Base-by-base conservation (phyloP, 2,329 filamentous ascomycete genomes). In the Setomelanomma holmii region DNA sequence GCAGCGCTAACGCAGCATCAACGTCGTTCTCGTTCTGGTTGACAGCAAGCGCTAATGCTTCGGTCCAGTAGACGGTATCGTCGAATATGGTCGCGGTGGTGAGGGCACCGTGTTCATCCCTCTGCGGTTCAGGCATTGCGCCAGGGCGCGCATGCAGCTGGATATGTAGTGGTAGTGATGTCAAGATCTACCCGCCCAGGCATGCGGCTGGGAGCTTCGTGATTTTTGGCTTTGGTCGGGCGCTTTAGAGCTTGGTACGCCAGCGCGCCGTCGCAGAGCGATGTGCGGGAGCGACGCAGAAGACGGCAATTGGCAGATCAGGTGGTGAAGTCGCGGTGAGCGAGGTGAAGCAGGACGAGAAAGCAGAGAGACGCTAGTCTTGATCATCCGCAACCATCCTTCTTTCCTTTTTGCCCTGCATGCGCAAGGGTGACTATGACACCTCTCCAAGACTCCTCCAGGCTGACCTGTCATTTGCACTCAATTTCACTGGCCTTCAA, bases 21-120 rank as follows among this genome's bases (percentile, higher is more conserved):
- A 72, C 21, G 16, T 69, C 59, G 48, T 74, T 69, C 45, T 75
- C 72, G 36, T 51, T 66, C 24, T 72, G 61, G 47, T 51, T 48
- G 1, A 52, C 54, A 1, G 64, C 60, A 11, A 72, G 60, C 21
- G 54, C 45, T 20, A 75, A 60, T 4, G 66, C 72, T 46, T 75
- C 71, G n/a, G 60, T 45, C 7, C 58, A 53, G 47, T 72, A 75
- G 36, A 67, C 47, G 36, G 60, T 58, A 49, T 75, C 63, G 60
- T 74, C 71, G 51, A 75, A 73, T 27, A 75, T 71, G 58, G 66
- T 64, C 27, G 64, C 66, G 5, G 64, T 64, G 43, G 53, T 60
- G 40, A 69, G 61, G 48, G 66, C 62, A 43, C 58, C 53, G 35
- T 61, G 36, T 34, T 52, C 41, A 52, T 68, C 62, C 61, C 58